phyloP scores from a whole-genome alignment of 108 stramenopile genomes.

The Skeletonema marinoi region DNA sequence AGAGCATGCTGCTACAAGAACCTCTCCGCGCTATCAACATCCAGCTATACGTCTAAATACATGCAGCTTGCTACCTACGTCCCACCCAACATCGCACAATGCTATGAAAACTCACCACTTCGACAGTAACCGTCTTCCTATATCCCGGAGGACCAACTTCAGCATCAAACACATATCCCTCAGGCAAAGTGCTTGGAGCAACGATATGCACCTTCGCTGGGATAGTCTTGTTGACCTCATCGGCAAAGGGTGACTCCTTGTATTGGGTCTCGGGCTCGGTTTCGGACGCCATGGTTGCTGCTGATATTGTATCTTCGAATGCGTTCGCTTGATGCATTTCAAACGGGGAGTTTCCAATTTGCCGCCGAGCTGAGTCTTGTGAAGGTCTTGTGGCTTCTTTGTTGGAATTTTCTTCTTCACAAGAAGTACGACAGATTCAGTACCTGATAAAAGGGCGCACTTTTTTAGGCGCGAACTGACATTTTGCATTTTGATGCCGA shows the following conservation, averaged over 20 bases:
- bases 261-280: slow-evolving; percentile 28
- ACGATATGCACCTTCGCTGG: slow-evolving; percentile 58
- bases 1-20: neutral
- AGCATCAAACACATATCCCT: slow-evolving; percentile 82
- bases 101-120: slow-evolving; percentile 22
- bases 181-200: slow-evolving; percentile 80
- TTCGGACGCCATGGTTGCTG: slow-evolving; percentile 5
- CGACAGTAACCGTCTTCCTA: slow-evolving; percentile 44
- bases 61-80: neutral
- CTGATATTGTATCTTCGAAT: too few species aligned
- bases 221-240: slow-evolving; percentile 12
- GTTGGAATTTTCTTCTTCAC: too few species aligned
- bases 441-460: too few species aligned
- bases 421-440: too few species aligned
- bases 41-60: neutral
- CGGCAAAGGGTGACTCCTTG: slow-evolving; percentile 36
- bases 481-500: too few species aligned
- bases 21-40: neutral
- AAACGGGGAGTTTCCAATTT: too few species aligned
- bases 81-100: neutral
- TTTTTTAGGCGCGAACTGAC: too few species aligned
- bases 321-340: too few species aligned
- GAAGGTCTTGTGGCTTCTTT: too few species aligned
- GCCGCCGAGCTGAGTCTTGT: too few species aligned
- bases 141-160: slow-evolving; percentile 56